Percentiles rank a stretch among this genome's conserved stretches.
Conservation (phyloP, 495 filamentous ascomycete genomes). For the Hyaloscypha variabilis region DNA sequence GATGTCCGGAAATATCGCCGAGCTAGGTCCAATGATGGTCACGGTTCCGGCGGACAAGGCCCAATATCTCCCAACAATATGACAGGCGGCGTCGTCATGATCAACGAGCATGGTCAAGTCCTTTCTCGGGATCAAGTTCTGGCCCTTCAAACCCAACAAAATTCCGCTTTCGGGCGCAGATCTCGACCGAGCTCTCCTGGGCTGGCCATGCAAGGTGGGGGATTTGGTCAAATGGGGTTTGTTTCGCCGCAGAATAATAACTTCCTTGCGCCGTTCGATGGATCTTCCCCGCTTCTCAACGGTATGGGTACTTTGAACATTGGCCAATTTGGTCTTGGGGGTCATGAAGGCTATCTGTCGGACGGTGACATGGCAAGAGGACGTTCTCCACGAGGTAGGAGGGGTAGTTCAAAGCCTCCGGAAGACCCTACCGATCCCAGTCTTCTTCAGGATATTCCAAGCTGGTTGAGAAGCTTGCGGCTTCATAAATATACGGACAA, state of each 20-base stretch:
- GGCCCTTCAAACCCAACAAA: conserved; percentile 79
- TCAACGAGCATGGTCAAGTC: conserved; percentile 89
- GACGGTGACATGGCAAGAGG: conserved; percentile 90
- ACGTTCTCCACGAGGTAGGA: conserved; percentile 86
- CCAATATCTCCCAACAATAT: conserved; percentile 56
- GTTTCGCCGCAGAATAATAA: conserved; percentile 94
- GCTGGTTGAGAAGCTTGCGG: conserved; percentile 91
- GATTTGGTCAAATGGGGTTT: conserved; percentile 71
- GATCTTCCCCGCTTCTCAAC: conserved; percentile 69
- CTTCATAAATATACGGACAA: conserved; percentile 99
- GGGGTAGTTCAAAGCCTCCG: conserved; percentile 95
- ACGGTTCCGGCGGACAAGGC: conserved; percentile 48
- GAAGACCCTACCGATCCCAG: conserved; percentile 94
- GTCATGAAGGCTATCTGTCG: conserved; percentile 86
- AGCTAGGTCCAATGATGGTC: conserved; percentile 85
- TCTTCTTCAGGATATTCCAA: conserved; percentile 92
- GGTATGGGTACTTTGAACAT: conserved; percentile 72
- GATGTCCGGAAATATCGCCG: conserved; percentile 94
- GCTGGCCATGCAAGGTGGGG: conserved; percentile 74
- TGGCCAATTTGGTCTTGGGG: conserved; percentile 70
- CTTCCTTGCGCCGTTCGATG: conserved; percentile 88
- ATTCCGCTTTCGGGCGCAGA: conserved; percentile 72
- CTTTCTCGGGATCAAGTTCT: conserved; percentile 83
- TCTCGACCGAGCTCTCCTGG: conserved; percentile 95
- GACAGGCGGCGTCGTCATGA: conserved; percentile 78